Conservation (phyloP, 139 green algal species). For the Chlorella sp. region DNA sequence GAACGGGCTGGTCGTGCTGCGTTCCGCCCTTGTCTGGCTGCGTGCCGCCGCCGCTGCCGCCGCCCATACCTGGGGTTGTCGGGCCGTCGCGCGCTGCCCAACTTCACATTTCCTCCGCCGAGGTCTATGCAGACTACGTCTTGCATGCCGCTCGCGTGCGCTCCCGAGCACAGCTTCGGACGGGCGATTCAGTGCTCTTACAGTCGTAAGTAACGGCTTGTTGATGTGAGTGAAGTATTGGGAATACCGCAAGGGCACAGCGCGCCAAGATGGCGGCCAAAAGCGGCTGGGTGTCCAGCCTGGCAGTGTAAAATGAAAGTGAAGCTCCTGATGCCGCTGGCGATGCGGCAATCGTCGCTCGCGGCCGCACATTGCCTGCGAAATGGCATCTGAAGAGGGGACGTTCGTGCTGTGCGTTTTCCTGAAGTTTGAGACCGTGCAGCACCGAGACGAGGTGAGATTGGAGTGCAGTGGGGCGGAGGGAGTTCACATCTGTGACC, state of each 20-base stretch:
- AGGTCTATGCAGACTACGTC: conserved; percentile 12
- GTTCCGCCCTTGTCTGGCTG: neutral
- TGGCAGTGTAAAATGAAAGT: too few species aligned
- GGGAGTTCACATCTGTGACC: neutral
- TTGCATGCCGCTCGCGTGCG: neutral
- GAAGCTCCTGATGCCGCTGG: too few species aligned
- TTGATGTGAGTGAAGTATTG: too few species aligned
- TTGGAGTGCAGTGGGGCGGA: neutral
- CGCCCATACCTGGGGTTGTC: conserved; percentile 17
- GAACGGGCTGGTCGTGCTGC: neutral
- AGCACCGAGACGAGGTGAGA: conserved; percentile 17
- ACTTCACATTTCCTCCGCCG: conserved; percentile 20
- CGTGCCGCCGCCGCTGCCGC: conserved; percentile 1
- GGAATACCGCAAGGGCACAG: too few species aligned
- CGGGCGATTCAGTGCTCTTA: too few species aligned
- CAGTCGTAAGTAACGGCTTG: too few species aligned
- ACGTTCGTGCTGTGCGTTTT: conserved; percentile 29
- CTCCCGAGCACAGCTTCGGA: neutral
- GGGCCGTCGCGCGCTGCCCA: conserved; percentile 19
- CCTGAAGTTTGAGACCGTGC: conserved; percentile 7
- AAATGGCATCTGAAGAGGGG: neutral
- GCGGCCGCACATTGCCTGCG: too few species aligned
- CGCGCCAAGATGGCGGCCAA: too few species aligned
- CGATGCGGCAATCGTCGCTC: too few species aligned
- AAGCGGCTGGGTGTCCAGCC: neutral